A percentile compares a stretch with the other conserved stretches of the same genome.
These are phyloP conservation scores for Fraxinus cuspidata DNA, from an alignment of 257 asterid genomes.

Conservation along the genomic window DNA sequence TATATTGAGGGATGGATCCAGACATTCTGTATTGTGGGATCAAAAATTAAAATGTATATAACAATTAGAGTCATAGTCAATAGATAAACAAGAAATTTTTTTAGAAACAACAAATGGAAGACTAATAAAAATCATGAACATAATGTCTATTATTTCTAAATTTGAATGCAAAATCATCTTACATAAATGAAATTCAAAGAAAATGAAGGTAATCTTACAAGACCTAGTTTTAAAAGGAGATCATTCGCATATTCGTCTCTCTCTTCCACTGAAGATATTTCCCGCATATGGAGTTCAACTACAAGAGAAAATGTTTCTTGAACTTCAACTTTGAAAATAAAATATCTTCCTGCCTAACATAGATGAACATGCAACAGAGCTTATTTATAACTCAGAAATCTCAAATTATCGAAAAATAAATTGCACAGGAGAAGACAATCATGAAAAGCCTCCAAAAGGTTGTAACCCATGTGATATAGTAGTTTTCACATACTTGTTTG, in stretches of 20 bases:
- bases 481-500: too few relatives aligned
- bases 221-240: too few relatives aligned
- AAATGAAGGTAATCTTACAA: too few relatives aligned
- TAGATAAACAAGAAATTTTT: too few relatives aligned
- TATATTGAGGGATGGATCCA: too few relatives aligned
- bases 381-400: conserved; percentile 14
- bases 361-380: conserved; percentile 68
- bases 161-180: conserved; percentile 15
- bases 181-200: too few relatives aligned
- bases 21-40: too few relatives aligned
- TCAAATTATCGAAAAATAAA: conserved; percentile 11
- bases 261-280: conserved; percentile 64
- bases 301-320: conserved; percentile 92
- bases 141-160: conserved; percentile 11
- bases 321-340: conserved; percentile 93
- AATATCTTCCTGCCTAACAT: conserved; percentile 89
- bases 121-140: neutral
- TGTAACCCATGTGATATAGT: neutral
- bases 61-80: too few relatives aligned
- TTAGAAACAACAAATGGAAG: too few relatives aligned
- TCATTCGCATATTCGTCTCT: too few relatives aligned
- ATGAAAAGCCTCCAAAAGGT: neutral
- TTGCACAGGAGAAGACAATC: neutral
- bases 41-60: too few relatives aligned
- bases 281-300: conserved; percentile 89